phyloP scores from a whole-genome alignment of 2,329 filamentous ascomycete species.

The Trichoderma brevicompactum region DNA sequence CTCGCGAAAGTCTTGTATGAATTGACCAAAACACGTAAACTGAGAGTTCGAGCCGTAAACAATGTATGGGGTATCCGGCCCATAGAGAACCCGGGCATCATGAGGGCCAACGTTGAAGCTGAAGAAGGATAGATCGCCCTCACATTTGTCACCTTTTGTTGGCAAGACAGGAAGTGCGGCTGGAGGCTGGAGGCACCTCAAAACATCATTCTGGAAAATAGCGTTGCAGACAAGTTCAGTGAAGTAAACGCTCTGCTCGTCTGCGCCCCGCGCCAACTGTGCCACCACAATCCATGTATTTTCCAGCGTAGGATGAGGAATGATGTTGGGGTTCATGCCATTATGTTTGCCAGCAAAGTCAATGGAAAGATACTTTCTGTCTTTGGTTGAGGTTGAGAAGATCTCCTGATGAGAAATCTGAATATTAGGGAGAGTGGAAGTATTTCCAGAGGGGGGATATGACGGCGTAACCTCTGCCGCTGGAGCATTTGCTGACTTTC shows the following conservation, averaged over 20 bases:
- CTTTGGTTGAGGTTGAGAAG: conserved; percentile 51
- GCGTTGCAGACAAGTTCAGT: conserved; percentile 57
- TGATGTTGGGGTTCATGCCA: conserved; percentile 60
- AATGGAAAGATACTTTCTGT: conserved; percentile 55
- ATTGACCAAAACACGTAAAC: conserved; percentile 61
- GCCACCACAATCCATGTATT: conserved; percentile 58
- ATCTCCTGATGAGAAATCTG: conserved; percentile 43
- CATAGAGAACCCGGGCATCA: conserved; percentile 62
- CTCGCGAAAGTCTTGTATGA: conserved; percentile 57
- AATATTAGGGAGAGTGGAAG: not conserved
- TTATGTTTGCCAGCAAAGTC: conserved; percentile 46
- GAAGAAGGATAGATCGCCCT: conserved; percentile 49
- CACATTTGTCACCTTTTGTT: conserved; percentile 51
- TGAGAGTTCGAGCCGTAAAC: conserved; percentile 61
- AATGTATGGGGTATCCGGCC: conserved; percentile 54
- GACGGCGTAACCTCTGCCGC: not conserved
- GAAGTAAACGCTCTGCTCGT: conserved; percentile 40
- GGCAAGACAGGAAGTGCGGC: conserved; percentile 51
- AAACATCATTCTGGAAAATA: conserved; percentile 46
- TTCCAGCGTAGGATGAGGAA: conserved; percentile 56
- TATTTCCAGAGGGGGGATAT: not conserved
- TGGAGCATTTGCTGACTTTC: not conserved
- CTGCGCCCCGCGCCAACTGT: conserved; percentile 45
- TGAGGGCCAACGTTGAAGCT: conserved; percentile 56
- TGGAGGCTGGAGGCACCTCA: conserved; percentile 50